A percentile compares a stretch with the other conserved stretches of the same genome.
phyloP scores from a whole-genome alignment of 208 protist species.

The Acanthamoeba rhysodes region DNA sequence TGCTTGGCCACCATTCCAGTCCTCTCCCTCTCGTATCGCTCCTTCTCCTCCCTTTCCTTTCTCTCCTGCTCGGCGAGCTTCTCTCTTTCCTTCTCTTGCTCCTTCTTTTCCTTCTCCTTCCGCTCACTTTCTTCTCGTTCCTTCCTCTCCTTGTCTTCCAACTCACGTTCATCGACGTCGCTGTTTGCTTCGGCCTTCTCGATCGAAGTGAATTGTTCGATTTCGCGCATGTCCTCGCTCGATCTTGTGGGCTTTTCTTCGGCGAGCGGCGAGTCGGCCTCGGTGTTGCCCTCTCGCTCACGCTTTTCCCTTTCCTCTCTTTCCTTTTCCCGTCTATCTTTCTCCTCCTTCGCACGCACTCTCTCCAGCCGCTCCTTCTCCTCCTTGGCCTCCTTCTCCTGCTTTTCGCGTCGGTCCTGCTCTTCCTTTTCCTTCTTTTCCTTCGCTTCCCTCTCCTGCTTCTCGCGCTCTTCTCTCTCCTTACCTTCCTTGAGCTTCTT shows the following conservation, averaged over 20 bases:
- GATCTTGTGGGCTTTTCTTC: background rate
- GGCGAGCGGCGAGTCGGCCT: no score
- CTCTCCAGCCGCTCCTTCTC: background rate
- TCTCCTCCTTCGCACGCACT: background rate
- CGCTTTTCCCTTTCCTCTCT: background rate
- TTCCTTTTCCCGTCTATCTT: background rate
- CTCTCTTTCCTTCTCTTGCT: background rate
- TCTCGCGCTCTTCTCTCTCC: conserved; percentile 5
- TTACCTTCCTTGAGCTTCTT: conserved; percentile 11
- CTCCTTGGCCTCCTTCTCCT: background rate
- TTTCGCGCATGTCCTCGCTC: background rate
- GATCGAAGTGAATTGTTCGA: background rate
- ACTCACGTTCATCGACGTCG: background rate
- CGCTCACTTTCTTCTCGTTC: conserved; percentile 27
- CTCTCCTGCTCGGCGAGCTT: background rate
- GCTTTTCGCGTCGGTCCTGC: background rate
- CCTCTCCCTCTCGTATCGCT: background rate
- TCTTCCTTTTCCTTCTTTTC: background rate
- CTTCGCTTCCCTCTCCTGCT: background rate
- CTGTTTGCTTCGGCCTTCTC: background rate
- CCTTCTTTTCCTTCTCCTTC: conserved; percentile 19
- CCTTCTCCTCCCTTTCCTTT: conserved; percentile 35
- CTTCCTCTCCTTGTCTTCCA: conserved; percentile 4
- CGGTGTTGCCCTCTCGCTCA: background rate
- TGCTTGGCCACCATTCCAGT: background rate